Conservation (phyloP, 2,329 filamentous ascomycete species). For the Alternaria viburni region DNA sequence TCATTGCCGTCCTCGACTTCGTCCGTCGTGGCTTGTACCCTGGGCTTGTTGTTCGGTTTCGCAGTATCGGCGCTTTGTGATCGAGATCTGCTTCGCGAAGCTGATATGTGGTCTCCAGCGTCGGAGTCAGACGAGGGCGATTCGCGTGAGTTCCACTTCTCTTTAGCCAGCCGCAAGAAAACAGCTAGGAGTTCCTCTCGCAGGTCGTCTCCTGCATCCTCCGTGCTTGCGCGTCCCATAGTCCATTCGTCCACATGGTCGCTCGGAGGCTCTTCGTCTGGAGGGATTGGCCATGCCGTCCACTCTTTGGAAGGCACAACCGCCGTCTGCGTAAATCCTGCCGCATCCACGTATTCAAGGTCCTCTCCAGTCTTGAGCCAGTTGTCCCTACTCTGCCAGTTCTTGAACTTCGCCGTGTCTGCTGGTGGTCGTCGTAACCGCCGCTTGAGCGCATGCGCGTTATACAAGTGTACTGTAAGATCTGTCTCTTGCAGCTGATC, state of each 20-base stretch:
- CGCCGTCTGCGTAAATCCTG: conserved; percentile 35
- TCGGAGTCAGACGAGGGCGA: conserved; percentile 36
- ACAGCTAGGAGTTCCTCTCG: conserved; percentile 73
- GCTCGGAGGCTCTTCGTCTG: conserved; percentile 33
- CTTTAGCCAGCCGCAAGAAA: conserved; percentile 71
- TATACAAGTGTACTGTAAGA: conserved; percentile 78
- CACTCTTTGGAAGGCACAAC: conserved; percentile 65
- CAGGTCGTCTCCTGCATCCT: conserved; percentile 65
- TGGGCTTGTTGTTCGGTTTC: conserved; percentile 1
- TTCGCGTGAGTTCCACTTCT: conserved; percentile 58
- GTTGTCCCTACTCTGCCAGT: conserved; percentile 50
- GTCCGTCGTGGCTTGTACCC: conserved; percentile 13
- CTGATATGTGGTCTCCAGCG: not conserved
- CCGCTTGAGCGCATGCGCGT: conserved; percentile 72
- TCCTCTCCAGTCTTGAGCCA: conserved; percentile 48
- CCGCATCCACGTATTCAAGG: conserved; percentile 31
- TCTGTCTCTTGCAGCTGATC: conserved; percentile 69
- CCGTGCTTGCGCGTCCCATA: conserved; percentile 52
- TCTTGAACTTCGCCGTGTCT: conserved; percentile 21
- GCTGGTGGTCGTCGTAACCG: conserved; percentile 38
- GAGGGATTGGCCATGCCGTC: conserved; percentile 84
- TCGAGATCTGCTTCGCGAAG: conserved; percentile 14
- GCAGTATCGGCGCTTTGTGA: conserved; percentile 15
- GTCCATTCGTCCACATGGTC: conserved; percentile 62
- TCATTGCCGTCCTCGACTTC: conserved; percentile 7